Conservation (phyloP, 1,139 yeast genomes). For the Hansenula lynferdii region DNA sequence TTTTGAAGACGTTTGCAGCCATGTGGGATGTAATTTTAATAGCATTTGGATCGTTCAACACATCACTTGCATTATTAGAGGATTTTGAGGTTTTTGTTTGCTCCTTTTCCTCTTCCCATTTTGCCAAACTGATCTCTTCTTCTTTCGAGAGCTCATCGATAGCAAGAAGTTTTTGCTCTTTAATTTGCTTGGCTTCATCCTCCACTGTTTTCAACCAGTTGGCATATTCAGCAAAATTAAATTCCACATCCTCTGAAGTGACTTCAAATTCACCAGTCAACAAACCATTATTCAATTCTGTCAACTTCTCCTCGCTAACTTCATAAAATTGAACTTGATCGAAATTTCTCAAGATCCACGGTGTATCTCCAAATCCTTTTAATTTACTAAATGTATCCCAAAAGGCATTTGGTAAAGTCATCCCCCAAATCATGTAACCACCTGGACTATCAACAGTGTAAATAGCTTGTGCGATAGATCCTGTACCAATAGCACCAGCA, state of each 20-base stretch:
- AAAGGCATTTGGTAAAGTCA: conserved; percentile 32
- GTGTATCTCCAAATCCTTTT: conserved; percentile 20
- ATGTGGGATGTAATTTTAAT: conserved; percentile 25
- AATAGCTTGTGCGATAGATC: conserved; percentile 30
- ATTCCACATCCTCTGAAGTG: conserved; percentile 25
- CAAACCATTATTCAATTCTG: conserved; percentile 24
- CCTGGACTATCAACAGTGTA: conserved; percentile 37
- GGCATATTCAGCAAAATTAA: conserved; percentile 29
- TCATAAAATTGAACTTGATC: conserved; percentile 35
- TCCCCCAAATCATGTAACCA: conserved; percentile 37
- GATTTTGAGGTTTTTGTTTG: conserved; percentile 3
- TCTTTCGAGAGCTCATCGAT: conserved; percentile 11
- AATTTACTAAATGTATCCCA: conserved; percentile 33
- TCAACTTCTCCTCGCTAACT: conserved; percentile 28
- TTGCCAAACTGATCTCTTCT: conserved; percentile 7
- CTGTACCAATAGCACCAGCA: conserved; percentile 33
- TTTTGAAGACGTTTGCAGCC: conserved; percentile 31
- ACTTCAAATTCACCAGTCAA: conserved; percentile 27
- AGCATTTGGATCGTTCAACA: conserved; percentile 26
- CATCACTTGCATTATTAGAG: conserved; percentile 15
- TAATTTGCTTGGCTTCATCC: conserved; percentile 22
- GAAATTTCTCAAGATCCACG: conserved; percentile 33
- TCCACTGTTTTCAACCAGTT: conserved; percentile 24
- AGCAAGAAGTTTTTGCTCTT: conserved; percentile 20
- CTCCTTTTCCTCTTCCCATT: conserved; percentile 28